These are phyloP conservation scores for Cytospora leucostoma DNA, from an alignment of 2,329 filamentous ascomycete species.

Conservation along the genomic window DNA sequence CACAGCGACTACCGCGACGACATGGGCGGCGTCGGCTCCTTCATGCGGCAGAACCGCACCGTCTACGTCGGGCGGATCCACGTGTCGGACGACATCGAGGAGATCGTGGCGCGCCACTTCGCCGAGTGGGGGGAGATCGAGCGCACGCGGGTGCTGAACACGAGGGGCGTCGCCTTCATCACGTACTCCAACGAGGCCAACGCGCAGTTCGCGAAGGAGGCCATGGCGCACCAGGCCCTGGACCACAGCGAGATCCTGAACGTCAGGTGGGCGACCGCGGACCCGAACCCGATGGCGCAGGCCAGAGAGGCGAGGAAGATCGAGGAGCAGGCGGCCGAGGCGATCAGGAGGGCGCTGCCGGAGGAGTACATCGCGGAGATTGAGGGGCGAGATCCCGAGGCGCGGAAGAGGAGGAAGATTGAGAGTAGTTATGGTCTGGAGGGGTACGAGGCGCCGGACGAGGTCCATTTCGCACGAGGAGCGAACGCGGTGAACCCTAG, in stretches of 20 bases:
- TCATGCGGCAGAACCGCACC: slow-evolving; percentile 91
- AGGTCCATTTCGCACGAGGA: slow-evolving; percentile 87
- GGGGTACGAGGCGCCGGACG: slow-evolving; percentile 91
- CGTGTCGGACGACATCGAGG: slow-evolving; percentile 95
- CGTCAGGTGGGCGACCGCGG: slow-evolving; percentile 94
- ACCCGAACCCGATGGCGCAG: slow-evolving; percentile 93
- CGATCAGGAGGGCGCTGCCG: slow-evolving; percentile 82
- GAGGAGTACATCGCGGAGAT: slow-evolving; percentile 91
- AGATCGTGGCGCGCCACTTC: slow-evolving; percentile 92
- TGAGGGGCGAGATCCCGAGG: slow-evolving; percentile 85
- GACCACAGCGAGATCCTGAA: slow-evolving; percentile 94
- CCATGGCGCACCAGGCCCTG: slow-evolving; percentile 91
- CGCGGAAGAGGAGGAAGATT: slow-evolving; percentile 83
- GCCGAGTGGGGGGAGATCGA: slow-evolving; percentile 96
- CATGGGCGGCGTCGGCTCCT: slow-evolving; percentile 95
- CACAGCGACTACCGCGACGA: slow-evolving; percentile 92
- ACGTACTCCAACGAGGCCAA: slow-evolving; percentile 92
- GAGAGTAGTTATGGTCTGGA: slow-evolving; percentile 86
- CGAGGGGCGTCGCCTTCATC: slow-evolving; percentile 88
- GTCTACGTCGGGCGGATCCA: slow-evolving; percentile 93
- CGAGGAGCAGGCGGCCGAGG: slow-evolving; percentile 95
- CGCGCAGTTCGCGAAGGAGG: slow-evolving; percentile 87
- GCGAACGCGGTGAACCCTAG: slow-evolving; percentile 64
- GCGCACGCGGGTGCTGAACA: slow-evolving; percentile 82
- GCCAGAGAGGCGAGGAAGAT: slow-evolving; percentile 85